phyloP scores from a whole-genome alignment of 179 eudicot genomes.

The Sideroxylon spinosum region DNA sequence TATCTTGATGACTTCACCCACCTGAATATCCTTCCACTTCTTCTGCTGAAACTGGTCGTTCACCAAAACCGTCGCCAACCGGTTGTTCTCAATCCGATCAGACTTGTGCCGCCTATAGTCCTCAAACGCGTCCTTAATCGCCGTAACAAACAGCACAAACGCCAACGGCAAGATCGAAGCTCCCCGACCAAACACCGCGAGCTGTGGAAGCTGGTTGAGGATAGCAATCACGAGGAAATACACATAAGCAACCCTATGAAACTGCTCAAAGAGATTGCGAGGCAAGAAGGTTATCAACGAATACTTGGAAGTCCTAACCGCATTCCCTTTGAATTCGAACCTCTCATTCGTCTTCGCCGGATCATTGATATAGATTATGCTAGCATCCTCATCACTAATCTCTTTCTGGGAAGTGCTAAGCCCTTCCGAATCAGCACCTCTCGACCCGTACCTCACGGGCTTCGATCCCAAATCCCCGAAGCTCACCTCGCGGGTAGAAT shows the following conservation, averaged over 20 bases:
- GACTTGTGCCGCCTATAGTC: constrained; percentile 84
- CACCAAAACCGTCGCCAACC: constrained; percentile 59
- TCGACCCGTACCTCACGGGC: constrained; percentile 62
- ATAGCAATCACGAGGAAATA: constrained; percentile 90
- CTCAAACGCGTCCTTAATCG: constrained; percentile 92
- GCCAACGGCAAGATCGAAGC: constrained; percentile 90
- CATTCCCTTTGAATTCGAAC: constrained; percentile 76
- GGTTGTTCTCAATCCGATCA: constrained; percentile 77
- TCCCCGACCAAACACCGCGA: constrained; percentile 88
- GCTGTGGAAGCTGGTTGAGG: constrained; percentile 90
- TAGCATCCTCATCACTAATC: constrained; percentile 84
- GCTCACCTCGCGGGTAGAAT: constrained; percentile 54
- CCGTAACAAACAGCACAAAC: constrained; percentile 79
- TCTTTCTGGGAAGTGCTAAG: constrained; percentile 72
- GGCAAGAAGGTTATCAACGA: constrained; percentile 81
- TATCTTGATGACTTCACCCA: constrained; percentile 86
- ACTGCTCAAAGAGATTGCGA: constrained; percentile 88
- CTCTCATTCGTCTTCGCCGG: constrained; percentile 74
- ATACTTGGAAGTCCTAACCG: constrained; percentile 80
- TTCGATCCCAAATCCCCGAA: constrained; percentile 54
- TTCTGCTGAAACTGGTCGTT: constrained; percentile 57
- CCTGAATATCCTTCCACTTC: constrained; percentile 81
- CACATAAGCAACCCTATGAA: constrained; percentile 88
- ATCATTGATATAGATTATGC: constrained; percentile 71
- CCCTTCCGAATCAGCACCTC: constrained; percentile 66